Evolutionary conservation across 768 basidiomycete species (phyloP).

Genomic region (Leccinum pellstonianum): DNA sequence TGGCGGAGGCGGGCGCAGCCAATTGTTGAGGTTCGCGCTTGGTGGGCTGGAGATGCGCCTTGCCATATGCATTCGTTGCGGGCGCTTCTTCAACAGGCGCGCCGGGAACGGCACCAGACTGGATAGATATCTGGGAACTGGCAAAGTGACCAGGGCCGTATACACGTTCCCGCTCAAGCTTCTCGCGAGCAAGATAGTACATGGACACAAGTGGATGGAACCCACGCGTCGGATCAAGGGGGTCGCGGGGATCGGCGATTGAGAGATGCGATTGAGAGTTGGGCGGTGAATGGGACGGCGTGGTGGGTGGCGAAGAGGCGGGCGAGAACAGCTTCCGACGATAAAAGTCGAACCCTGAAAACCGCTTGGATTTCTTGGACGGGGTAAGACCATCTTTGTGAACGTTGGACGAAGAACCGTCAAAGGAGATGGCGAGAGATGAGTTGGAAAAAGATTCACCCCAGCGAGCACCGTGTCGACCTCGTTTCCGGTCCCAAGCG

Average conservation of each 20-base stretch:
- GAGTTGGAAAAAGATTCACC: slow-evolving; percentile 62
- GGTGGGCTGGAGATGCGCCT: slow-evolving; percentile 31
- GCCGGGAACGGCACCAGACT: slow-evolving; percentile 28
- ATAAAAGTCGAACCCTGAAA: slow-evolving; percentile 94
- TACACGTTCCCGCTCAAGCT: slow-evolving; percentile 89
- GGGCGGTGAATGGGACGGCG: slow-evolving; percentile 61
- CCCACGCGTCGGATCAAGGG: slow-evolving; percentile 81
- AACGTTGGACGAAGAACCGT: slow-evolving; percentile 40
- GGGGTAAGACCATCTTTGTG: slow-evolving; percentile 45
- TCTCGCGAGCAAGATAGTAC: slow-evolving; percentile 94
- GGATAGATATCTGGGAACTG: slow-evolving; percentile 76
- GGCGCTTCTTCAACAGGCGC: slow-evolving; percentile 19
- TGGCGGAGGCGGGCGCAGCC: slow-evolving; percentile 33
- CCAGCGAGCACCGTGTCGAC: slow-evolving; percentile 47
- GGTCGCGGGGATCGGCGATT: slow-evolving; percentile 49
- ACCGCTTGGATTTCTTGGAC: slow-evolving; percentile 74
- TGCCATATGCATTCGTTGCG: slow-evolving; percentile 20
- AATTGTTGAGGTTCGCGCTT: slow-evolving; percentile 32
- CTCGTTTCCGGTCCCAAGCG: slow-evolving; percentile 74
- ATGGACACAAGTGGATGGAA: slow-evolving; percentile 96
- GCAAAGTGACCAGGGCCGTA: slow-evolving; percentile 96
- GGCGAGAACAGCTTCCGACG: slow-evolving; percentile 81
- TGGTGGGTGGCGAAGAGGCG: slow-evolving; percentile 44
- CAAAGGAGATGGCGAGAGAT: slow-evolving; percentile 65
- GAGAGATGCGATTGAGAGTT: slow-evolving; percentile 57